Conservation (phyloP, 805 yeast genomes). For the Saturnispora halmiae region DNA sequence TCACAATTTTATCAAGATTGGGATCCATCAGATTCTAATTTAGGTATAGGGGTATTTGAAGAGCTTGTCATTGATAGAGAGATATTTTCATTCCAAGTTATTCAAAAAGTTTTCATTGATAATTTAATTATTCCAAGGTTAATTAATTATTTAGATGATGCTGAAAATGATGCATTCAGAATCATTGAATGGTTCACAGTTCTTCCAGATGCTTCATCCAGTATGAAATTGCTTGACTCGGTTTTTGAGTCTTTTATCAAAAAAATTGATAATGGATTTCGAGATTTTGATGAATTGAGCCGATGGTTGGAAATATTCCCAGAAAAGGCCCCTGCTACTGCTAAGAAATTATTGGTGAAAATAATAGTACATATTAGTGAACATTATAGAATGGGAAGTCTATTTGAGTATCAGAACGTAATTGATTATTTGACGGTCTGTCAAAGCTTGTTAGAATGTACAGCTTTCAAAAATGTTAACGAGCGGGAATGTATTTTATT, state of each 20-base stretch:
- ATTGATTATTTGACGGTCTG: neutral
- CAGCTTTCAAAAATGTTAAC: neutral
- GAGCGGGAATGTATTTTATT: neutral
- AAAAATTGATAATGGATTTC: neutral
- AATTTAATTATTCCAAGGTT: conserved; percentile 2
- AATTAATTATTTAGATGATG: conserved; percentile 4
- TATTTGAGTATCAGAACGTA: neutral
- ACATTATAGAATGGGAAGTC: neutral
- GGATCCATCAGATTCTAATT: conserved; percentile 3
- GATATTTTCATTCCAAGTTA: neutral
- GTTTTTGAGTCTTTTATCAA: conserved; percentile 1
- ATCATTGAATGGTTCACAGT: conserved; percentile 8
- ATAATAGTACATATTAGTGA: neutral
- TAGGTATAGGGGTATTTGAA: conserved; percentile 27
- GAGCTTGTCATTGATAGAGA: conserved; percentile 19
- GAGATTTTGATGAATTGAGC: neutral
- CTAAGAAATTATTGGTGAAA: neutral
- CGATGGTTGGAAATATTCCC: conserved; percentile 4
- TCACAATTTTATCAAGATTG: conserved; percentile 4
- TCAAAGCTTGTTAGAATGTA: neutral
- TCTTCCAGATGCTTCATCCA: neutral
- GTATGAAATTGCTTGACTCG: neutral
- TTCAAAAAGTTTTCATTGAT: conserved; percentile 2
- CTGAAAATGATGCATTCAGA: neutral
- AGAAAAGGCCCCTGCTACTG: conserved; percentile 15